Evolutionary conservation across 176 grass and related monocot species (phyloP), one percentile per base, ranked within the genome.

Genomic region (Stipa capillata): DNA sequence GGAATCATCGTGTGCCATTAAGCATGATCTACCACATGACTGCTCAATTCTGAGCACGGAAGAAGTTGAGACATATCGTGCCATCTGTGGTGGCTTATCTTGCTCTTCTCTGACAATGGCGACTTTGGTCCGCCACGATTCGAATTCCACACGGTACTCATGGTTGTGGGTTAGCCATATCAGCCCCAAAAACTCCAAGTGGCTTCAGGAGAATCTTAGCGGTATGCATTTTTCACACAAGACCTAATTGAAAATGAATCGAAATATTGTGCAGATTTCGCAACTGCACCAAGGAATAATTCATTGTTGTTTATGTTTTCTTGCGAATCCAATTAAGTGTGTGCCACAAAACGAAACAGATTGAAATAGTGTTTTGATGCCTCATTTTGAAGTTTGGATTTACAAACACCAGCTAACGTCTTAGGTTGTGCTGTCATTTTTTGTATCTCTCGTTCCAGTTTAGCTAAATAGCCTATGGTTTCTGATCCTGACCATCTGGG

Each of bases 141-240:
- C 74, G 3, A 80, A 80, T 69, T 13, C 49, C 36, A 72, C 60
- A 42, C 79, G 69, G 8, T 82, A 90, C 66, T 87, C 87, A 55
- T 85, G 82, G 85, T 76, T 82, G 80, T 86, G 85, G 87, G 87
- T 82, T 65, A 90, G 85, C 79, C 87, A 93, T 62, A 85, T 87
- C 81, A 90, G 86, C 71, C 88, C 91, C 20, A 84, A 86, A 33
- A 86, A 94, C 69, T 94, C 91, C 60, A 90, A 90, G 49, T 94
- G 91, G 91, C 91, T 94, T 61, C 82, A 87, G 73, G 86, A 84
- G 39, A 88, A 87, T 79, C 70, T 94, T 77, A 85, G 88, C 34
- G 91, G 91, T 94, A 81, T 47, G 31, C 47, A 24, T 79, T 41
- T 40, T 59, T 5, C 3, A n/a, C 17, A 6, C 39, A 0, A n/a